Base-by-base conservation (phyloP, 768 basidiomycete species). In the Lactarius quietus region DNA sequence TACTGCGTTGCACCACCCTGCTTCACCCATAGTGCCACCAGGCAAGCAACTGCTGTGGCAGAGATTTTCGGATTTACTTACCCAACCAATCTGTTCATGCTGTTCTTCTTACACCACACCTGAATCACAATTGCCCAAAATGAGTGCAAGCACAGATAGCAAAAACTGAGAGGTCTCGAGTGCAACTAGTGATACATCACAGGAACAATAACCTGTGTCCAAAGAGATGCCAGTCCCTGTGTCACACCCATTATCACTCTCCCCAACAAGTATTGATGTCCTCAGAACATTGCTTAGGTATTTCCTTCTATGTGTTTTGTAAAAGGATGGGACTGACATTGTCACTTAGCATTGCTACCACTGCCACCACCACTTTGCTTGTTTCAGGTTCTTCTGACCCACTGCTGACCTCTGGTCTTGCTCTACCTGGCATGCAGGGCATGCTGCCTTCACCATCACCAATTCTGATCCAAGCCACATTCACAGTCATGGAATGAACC, bases 321-420 rank as follows among this genome's bases (percentile, higher is more conserved):
- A 17, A 36, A 5, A 7, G 23, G 14, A 54, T 66, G 63, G 55
- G 20, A 54, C 31, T 61, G 69, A 8, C 6, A 28, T 31, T 20
- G n/a, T 31, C 18, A 23, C 73, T 57, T 67, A 90, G 92, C 70
- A 92, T 93, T 38, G 92, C 92, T 4, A 91, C 92, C n/a, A 89
- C 92, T 10, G 92, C 92, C n/a, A 93, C 92, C 1, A 92, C 92
- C 2, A 90, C 90, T 10, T 93, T 92, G 3, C 81, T 92, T 31
- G 80, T 91, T n/a, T 86, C 87, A 1, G 89, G 89, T 39, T 83
- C 86, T 28, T 84, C 86, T 4, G 84, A 87, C 57, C n/a, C n/a
- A n/a, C n/a, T n/a, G n/a, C n/a, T n/a, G n/a, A n/a, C n/a, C n/a
- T n/a, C n/a, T n/a, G n/a, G n/a, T n/a, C n/a, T n/a, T n/a, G n/a